Conservation (phyloP, 495 filamentous ascomycete genomes). For the Amphirosellinia nigrospora region DNA sequence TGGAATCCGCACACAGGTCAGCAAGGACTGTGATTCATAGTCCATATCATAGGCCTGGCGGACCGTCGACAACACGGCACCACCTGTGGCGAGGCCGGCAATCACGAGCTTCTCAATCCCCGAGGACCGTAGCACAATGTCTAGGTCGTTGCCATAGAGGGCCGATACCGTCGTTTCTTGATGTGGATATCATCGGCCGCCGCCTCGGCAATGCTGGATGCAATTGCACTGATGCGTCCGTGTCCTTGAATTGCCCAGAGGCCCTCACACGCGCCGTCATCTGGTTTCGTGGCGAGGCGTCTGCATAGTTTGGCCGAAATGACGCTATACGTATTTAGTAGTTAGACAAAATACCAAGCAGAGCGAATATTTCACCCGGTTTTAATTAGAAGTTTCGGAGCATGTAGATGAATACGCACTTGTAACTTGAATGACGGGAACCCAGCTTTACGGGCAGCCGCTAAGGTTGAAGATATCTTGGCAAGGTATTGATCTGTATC, state of each 20-base stretch:
- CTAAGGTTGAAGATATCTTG: slow-evolving; percentile 34
- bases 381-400: too few relatives aligned
- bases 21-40: slow-evolving; percentile 44
- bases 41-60: slow-evolving; percentile 47
- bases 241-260: slow-evolving; percentile 35
- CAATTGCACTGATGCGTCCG: slow-evolving; percentile 31
- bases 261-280: slow-evolving; percentile 28
- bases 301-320: slow-evolving; percentile 46
- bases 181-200: slow-evolving; percentile 39
- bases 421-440: slow-evolving; percentile 42
- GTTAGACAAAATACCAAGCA: background rate
- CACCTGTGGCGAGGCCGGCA: slow-evolving; percentile 45
- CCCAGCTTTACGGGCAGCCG: slow-evolving; percentile 37
- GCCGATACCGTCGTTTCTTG: slow-evolving; percentile 48
- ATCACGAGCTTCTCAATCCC: slow-evolving; percentile 41
- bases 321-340: slow-evolving; percentile 23
- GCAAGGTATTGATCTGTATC: slow-evolving; percentile 33
- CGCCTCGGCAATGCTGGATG: slow-evolving; percentile 36
- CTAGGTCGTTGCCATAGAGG: slow-evolving; percentile 45
- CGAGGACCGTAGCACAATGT: slow-evolving; percentile 44
- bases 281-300: slow-evolving; percentile 36
- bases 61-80: slow-evolving; percentile 50
- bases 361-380: background rate
- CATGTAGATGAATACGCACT: slow-evolving; percentile 1
- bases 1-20: slow-evolving; percentile 47